Evolutionary conservation across 192 early-diverging fungal genomes (phyloP), one percentile per base, ranked within the genome.

Genomic region (Kickxella alabastrina): DNA sequence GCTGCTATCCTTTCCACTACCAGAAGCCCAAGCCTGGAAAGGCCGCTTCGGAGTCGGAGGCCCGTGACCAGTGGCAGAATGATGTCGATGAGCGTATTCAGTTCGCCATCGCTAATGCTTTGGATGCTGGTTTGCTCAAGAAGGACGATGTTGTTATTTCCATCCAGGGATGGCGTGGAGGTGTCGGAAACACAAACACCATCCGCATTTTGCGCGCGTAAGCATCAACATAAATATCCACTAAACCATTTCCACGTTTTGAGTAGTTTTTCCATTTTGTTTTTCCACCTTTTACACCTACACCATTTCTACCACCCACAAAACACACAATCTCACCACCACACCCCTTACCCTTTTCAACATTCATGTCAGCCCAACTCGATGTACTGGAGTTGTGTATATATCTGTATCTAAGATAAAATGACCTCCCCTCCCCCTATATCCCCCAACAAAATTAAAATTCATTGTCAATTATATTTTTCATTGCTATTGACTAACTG

Each of bases 1-100:
- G 88, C 39, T 90, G 87, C 78, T 90, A 85, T 50, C 87, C 86
- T 17, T 89, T 90, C 65, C 65, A 83, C 48, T 90, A 90, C 59
- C 48, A 70, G 68, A 77, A 77, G 60, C 52, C 45, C 45, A 44
- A 62, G 21, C 65, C 55, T 5, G 59, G 29, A 58, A 75, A 23
- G 25, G 51, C 62, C 35, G 68, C 77, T 50, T 60, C 45, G 49
- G 74, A 60, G 57, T 57, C 37, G 38, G 68, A 69, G 53, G 62
- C 58, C 43, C 69, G 70, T 64, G 75, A 70, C 42, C 75, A 80
- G 52, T 91, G 89, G 89, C 89, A 91, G 72, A 81, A 83, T 61
- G 87, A 91, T 67, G 89, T 91, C 18, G 89, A 91, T 52, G 73
- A 66, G 49, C 79, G 89, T 55, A 77, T 91, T 59, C 77, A 79